Evolutionary conservation across 305 asterid species (phyloP).

Genomic region (Fraxinus xanthoxyloides): DNA sequence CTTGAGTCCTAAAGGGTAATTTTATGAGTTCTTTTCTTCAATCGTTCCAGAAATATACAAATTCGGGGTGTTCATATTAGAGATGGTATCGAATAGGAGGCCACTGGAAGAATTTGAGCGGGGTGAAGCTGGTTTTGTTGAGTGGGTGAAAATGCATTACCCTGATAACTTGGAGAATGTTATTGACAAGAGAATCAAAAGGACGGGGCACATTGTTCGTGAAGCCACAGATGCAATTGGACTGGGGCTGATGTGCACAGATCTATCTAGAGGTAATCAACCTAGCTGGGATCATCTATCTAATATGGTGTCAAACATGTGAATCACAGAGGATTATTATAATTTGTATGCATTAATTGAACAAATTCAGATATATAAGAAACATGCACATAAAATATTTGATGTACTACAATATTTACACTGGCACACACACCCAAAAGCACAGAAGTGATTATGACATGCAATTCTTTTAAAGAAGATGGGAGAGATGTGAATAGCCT

Average conservation of each 20-base stretch:
- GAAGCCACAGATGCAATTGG: conserved; percentile 33
- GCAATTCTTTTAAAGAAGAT: not conserved
- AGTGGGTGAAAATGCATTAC: conserved; percentile 42
- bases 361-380: not conserved
- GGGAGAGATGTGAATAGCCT: not conserved
- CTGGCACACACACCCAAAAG: not conserved
- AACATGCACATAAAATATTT: not conserved
- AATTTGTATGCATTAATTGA: not conserved
- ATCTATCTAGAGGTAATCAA: conserved; percentile 31
- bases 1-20: not conserved
- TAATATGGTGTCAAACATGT: conserved; percentile 24
- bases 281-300: conserved; percentile 43
- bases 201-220: conserved; percentile 12
- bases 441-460: not conserved
- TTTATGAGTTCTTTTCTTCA: not conserved
- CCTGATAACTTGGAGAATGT: conserved; percentile 34
- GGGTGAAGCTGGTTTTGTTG: conserved; percentile 35
- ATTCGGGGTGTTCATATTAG: conserved; percentile 47
- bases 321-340: not conserved
- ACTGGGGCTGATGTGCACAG: conserved; percentile 47
- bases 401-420: not conserved
- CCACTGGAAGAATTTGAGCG: conserved; percentile 28
- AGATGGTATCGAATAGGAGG: conserved; percentile 41
- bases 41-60: conserved; percentile 31
- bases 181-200: conserved; percentile 52